Evolutionary conservation across 768 basidiomycete species (phyloP), one percentile per base, ranked within the genome.

Genomic region (Podaxis sp.): DNA sequence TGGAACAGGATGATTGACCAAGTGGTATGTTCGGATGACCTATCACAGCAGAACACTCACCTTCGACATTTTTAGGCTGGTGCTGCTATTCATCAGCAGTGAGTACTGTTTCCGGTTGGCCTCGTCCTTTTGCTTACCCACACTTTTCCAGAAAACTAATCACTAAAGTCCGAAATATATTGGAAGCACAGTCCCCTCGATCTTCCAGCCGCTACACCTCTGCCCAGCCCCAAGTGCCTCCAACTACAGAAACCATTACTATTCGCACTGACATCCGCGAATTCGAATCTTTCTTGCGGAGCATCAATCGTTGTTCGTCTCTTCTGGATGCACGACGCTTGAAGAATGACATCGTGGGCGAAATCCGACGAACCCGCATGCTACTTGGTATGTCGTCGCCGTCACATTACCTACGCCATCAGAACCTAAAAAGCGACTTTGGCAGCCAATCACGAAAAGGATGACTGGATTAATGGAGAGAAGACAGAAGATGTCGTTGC

Each of bases 1-100:
- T 98, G 95, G 95, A 99, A 99, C 76, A 82, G 87, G 63, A 84
- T 86, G 40, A 92, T 98, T 55, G 96, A 98, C 73, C 89, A 95
- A 76, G 86, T 93, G 77, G 96, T 95, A 72, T 76, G 93, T 79
- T 38, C 46, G 9, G 30, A 13, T 33, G 5, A 54, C 60, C 26
- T n/a, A 52, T 33, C 17, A 2, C 17, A 38, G 24, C n/a, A 38
- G 22, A 13, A 39, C 8, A n/a, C 8, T 26, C n/a, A 49, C 36
- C 46, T 49, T 24, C 19, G 11, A 8, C n/a, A 42, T 63, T 54
- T 52, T 59, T 63, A 85, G 80, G 80, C 80, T 60, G 82, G 83
- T 33, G 82, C 81, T 61, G 79, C 79, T 58, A 83, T 83, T 28
- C 79, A 81, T 63, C 80, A 85, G 70, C 81, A 82, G 79, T 82